Conservation (phyloP, 83 land plant species). For the Diphasiastrum complanatum region DNA sequence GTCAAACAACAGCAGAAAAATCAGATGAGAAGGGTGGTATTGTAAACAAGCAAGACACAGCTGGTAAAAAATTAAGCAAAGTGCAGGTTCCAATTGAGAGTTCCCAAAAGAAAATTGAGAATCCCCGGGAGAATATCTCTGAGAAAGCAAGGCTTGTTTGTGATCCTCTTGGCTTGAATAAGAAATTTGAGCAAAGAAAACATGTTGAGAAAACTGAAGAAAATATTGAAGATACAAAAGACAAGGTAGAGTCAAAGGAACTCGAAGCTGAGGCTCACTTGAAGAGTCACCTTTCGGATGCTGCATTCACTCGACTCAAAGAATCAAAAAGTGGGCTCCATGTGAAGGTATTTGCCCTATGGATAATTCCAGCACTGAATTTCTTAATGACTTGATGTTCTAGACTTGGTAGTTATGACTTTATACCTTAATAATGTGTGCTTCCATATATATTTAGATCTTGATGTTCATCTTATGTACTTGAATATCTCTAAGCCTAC, state of each 20-base stretch:
- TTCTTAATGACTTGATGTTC: too few relatives aligned
- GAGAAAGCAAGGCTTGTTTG: too few relatives aligned
- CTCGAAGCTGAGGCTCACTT: conserved; percentile 22
- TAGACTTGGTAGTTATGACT: too few relatives aligned
- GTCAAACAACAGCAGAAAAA: conserved; percentile 49
- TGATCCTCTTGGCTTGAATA: too few relatives aligned
- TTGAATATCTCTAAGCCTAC: background rate
- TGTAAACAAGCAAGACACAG: background rate
- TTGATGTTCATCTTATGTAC: too few relatives aligned
- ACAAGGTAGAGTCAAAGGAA: conserved; percentile 11
- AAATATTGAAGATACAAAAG: background rate
- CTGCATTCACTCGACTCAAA: conserved; percentile 57
- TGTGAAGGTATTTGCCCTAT: conserved; percentile 48
- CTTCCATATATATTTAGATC: conserved; percentile 9
- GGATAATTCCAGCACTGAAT: too few relatives aligned
- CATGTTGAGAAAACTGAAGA: too few relatives aligned
- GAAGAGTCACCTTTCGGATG: conserved; percentile 46
- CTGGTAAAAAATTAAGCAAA: background rate
- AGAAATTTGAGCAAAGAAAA: too few relatives aligned
- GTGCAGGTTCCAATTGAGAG: conserved; percentile 7
- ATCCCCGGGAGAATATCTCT: too few relatives aligned
- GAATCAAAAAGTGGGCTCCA: conserved; percentile 81
- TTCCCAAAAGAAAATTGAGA: too few relatives aligned
- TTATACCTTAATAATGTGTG: too few relatives aligned
- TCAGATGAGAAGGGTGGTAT: conserved; percentile 20